Evolutionary conservation across 176 grass and related monocot genomes (phyloP).

Genomic region (Musa troglodytarum): DNA sequence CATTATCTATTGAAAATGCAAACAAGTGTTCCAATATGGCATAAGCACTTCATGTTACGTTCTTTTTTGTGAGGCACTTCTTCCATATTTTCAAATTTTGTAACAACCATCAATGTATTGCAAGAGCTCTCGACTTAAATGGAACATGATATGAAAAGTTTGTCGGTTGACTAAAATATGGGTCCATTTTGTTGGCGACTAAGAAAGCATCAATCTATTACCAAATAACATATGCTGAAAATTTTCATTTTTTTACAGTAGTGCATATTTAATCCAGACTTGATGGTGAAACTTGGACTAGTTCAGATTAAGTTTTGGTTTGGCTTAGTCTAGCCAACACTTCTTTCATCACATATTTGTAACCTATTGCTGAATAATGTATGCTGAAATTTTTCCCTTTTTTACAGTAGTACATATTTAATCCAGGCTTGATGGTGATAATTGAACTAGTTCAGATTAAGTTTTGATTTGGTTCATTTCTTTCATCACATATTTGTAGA

Average conservation of each 20-base stretch:
- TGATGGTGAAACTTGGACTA: neutral
- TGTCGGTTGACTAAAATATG: neutral
- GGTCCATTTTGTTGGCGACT: neutral
- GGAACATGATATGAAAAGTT: neutral
- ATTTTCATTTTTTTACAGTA: neutral
- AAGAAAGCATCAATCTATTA: neutral
- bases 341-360: no score
- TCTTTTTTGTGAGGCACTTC: neutral
- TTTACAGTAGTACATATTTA: neutral
- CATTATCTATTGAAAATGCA: neutral
- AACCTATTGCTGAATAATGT: neutral
- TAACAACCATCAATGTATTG: neutral
- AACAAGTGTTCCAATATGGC: neutral
- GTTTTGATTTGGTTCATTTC: no score
- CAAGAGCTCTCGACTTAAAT: neutral
- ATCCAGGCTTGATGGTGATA: neutral
- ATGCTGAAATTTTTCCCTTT: neutral
- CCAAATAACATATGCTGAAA: neutral
- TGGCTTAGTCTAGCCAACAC: no score
- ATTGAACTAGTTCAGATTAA: neutral
- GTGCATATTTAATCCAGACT: neutral
- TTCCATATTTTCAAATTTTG: neutral
- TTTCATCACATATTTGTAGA: neutral
- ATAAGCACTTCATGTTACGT: neutral
- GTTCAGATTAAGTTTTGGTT: neutral